Evolutionary conservation across 495 filamentous ascomycete genomes (phyloP).

Genomic region (Elasticomyces elasticus): DNA sequence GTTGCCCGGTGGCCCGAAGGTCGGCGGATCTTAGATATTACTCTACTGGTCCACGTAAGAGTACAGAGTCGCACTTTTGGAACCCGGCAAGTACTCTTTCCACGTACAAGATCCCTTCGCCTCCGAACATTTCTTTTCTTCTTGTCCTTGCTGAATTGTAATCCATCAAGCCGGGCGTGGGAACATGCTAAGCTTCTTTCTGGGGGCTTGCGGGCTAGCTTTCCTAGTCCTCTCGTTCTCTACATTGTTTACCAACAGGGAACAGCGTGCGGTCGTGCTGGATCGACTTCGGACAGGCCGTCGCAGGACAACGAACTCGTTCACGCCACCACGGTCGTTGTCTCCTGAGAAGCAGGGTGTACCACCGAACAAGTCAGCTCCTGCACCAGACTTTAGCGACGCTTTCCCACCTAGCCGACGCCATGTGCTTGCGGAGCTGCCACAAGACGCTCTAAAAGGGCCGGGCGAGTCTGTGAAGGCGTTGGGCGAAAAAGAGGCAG

Average conservation of each 20-base stretch:
- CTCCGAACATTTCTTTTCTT: background rate
- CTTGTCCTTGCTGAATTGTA: background rate
- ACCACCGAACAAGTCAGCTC: conserved; percentile 21
- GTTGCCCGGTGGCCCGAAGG: background rate
- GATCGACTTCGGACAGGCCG: conserved; percentile 15
- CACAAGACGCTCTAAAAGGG: conserved; percentile 16
- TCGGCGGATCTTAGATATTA: background rate
- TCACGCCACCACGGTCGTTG: conserved; percentile 48
- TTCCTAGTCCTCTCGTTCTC: conserved; percentile 1
- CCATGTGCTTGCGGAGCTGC: conserved; percentile 36
- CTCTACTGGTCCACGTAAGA: background rate
- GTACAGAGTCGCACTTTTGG: background rate
- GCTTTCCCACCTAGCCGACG: conserved; percentile 49
- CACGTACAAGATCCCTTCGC: too few relatives aligned
- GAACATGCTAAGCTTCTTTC: background rate
- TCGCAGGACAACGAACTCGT: conserved; percentile 29
- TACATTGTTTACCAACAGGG: background rate
- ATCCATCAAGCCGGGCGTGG: background rate
- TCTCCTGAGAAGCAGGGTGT: conserved; percentile 41
- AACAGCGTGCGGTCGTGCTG: conserved; percentile 11
- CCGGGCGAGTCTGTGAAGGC: conserved; percentile 18
- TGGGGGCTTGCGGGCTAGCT: background rate
- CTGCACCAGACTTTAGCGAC: conserved; percentile 35
- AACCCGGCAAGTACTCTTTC: background rate
- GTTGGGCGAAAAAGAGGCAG: conserved; percentile 17